Percentiles rank a stretch among this genome's conserved stretches.
These are phyloP conservation scores for Alternaria triticimaculans DNA, from an alignment of 2,329 filamentous ascomycete genomes.

Conservation along the genomic window DNA sequence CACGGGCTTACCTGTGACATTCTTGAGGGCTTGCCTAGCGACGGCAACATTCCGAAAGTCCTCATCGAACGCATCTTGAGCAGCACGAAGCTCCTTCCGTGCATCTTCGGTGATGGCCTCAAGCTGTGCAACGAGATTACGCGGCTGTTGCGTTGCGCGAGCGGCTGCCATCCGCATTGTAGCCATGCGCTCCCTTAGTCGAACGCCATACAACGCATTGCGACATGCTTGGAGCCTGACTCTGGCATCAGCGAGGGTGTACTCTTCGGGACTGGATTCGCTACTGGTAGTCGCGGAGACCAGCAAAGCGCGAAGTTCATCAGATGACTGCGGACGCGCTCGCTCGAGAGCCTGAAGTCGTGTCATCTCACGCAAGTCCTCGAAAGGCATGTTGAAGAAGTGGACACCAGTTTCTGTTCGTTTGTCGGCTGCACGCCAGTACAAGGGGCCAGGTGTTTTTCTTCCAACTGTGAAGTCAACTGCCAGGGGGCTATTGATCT, in stretches of 20 bases:
- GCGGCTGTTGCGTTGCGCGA: not conserved
- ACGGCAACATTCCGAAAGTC: not conserved
- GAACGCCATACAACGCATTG: not conserved
- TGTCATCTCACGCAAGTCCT: not conserved
- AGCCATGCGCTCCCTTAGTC: not conserved
- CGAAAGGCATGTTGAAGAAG: not conserved
- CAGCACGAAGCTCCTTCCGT: not conserved
- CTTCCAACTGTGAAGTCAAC: not conserved
- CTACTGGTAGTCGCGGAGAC: not conserved
- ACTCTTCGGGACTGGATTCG: not conserved
- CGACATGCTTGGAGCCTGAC: not conserved
- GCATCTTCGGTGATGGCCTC: not conserved
- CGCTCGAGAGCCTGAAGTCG: not conserved
- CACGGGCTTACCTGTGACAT: not conserved
- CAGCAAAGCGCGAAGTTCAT: not conserved
- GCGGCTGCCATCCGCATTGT: not conserved
- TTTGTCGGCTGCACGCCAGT: not conserved
- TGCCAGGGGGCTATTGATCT: fast-evolving
- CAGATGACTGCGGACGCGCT: not conserved
- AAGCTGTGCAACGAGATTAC: not conserved
- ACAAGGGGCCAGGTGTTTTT: not conserved
- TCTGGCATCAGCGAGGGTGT: not conserved
- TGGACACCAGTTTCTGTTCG: not conserved
- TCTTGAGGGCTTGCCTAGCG: not conserved
- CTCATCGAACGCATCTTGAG: not conserved